These are phyloP conservation scores for Exserohilum rostratum DNA, from an alignment of 2,329 filamentous ascomycete genomes.

Conservation along the genomic window DNA sequence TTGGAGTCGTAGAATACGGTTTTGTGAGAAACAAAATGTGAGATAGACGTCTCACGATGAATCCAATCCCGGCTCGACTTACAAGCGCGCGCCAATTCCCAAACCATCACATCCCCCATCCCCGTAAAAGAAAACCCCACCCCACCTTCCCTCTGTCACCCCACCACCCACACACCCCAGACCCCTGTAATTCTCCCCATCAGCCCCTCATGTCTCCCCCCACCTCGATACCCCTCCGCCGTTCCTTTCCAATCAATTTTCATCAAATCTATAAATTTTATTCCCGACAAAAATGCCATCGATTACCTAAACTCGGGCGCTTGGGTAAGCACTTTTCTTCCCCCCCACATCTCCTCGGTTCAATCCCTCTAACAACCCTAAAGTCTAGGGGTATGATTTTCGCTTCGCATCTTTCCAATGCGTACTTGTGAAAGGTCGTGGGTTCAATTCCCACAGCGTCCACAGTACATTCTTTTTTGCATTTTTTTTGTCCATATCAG, in stretches of 20 bases:
- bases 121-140: not conserved
- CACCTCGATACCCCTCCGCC: no score
- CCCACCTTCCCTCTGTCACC: not conserved
- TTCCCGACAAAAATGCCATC: not conserved
- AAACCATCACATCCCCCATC: not conserved
- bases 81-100: no score
- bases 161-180: not conserved
- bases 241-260: no score
- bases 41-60: no score
- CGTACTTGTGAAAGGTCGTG: slow-evolving; percentile 30
- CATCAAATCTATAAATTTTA: not conserved
- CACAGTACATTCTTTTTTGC: slow-evolving; percentile 13
- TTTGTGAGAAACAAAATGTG: no score
- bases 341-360: no score
- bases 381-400: slow-evolving; percentile 24
- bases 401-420: slow-evolving; percentile 25
- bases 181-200: not conserved
- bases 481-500: no score
- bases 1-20: no score
- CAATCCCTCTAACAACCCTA: no score
- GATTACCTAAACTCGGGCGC: slow-evolving; percentile 16
- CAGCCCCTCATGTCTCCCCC: not conserved
- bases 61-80: no score
- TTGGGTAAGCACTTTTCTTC: no score
- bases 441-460: slow-evolving; percentile 36